phyloP scores from a whole-genome alignment of 768 basidiomycete genomes.

The Trametes villosa region DNA sequence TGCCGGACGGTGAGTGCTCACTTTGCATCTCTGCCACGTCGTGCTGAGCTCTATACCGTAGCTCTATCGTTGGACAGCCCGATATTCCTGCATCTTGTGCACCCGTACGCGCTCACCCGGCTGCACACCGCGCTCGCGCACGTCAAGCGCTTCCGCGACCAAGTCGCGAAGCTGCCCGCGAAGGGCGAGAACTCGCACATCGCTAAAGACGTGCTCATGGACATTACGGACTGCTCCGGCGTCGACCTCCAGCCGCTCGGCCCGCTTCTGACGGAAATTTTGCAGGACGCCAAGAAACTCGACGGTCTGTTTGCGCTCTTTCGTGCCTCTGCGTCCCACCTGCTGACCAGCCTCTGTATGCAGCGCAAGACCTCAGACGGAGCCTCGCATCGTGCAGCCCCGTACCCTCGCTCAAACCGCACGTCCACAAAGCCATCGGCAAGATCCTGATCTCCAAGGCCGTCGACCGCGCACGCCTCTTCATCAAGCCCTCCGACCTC shows the following conservation, averaged over 20 bases:
- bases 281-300: constrained; percentile 34
- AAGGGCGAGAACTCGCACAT: constrained; percentile 66
- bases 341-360: not conserved
- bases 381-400: constrained; percentile 68
- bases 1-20: constrained; percentile 9
- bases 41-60: not conserved
- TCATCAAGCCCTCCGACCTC: constrained; percentile 75
- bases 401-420: constrained; percentile 46
- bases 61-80: constrained; percentile 30
- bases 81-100: constrained; percentile 62
- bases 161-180: constrained; percentile 55
- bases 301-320: constrained; percentile 29
- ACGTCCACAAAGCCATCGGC: constrained; percentile 48
- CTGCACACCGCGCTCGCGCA: constrained; percentile 55
- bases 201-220: constrained; percentile 64
- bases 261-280: constrained; percentile 45
- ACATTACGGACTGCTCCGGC: constrained; percentile 67
- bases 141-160: constrained; percentile 60
- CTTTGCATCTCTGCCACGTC: not conserved
- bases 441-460: constrained; percentile 52
- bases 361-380: constrained; percentile 55
- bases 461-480: constrained; percentile 69
- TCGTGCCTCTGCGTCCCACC: not conserved
- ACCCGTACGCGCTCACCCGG: constrained; percentile 62
- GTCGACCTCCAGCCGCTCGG: constrained; percentile 61